These are phyloP conservation scores for Cryphonectria radicalis DNA, from an alignment of 2,329 filamentous ascomycete species.

Conservation along the genomic window DNA sequence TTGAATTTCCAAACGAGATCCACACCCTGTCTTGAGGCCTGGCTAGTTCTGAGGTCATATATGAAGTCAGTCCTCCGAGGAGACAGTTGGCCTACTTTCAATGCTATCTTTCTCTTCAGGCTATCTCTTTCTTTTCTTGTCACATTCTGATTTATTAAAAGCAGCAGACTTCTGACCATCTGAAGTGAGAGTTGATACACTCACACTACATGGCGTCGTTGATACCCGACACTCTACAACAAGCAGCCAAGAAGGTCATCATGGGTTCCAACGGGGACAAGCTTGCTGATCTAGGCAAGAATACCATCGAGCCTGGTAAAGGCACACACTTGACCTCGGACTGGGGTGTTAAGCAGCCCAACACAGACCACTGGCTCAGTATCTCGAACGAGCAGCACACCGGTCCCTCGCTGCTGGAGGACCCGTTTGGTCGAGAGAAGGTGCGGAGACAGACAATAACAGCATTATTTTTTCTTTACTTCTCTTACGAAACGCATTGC, in stretches of 20 bases:
- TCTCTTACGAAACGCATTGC: neutral
- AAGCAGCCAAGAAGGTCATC: conserved; percentile 44
- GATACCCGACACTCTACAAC: conserved; percentile 37
- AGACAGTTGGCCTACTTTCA: neutral
- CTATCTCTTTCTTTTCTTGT: neutral
- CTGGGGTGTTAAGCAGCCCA: conserved; percentile 72
- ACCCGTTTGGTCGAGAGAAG: conserved; percentile 74
- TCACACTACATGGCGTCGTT: conserved; percentile 29
- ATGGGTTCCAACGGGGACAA: conserved; percentile 56
- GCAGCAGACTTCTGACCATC: neutral
- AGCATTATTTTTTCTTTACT: too few relatives aligned
- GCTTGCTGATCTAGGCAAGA: conserved; percentile 60
- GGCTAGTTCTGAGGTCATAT: neutral
- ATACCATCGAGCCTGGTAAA: conserved; percentile 62
- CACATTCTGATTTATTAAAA: neutral
- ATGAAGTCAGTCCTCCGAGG: neutral
- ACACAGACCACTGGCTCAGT: conserved; percentile 79
- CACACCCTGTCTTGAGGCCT: neutral
- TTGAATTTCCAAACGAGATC: conserved; percentile 20
- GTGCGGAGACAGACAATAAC: conserved; percentile 42
- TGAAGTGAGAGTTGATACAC: neutral
- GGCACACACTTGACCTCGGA: conserved; percentile 73
- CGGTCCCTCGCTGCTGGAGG: conserved; percentile 73
- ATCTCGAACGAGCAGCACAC: conserved; percentile 64
- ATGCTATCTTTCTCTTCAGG: neutral